Evolutionary conservation across 768 basidiomycete genomes (phyloP), one percentile per base, ranked within the genome.

Genomic region (Nidularia pulvinata): DNA sequence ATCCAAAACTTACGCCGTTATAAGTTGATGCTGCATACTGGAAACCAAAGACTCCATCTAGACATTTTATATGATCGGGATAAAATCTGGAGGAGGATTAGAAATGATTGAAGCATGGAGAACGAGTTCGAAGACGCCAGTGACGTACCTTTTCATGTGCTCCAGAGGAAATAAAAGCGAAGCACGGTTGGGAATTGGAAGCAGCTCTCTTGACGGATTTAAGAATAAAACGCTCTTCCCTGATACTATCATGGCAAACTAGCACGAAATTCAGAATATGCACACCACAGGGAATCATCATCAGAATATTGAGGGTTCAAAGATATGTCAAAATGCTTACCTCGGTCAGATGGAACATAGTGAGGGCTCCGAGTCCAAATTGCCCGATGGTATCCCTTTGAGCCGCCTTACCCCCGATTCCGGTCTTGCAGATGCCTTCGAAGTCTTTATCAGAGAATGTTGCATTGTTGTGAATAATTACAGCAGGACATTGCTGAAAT

Each of bases 321-420:
- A 25, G 25, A 19, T 36, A 43, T 35, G 9, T 22, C 9, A 44
- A 10, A 4, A 32, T 9, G 48, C 68, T 49, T 48, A 81, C 81
- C 64, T 82, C 80, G 0, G 77, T 73, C 49, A 82, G 73, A 55
- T 81, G 78, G 53, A 76, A 84, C 71, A 82, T 77, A 0, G 79
- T 75, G 4, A 83, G 64, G 11, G 76, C 77, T 6, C 82, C 82
- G 6, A 77, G 65, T 5, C 82, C 82, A 61, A 81, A 83, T 50
- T 75, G 73, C 0, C 82, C 82, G 37, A 82, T 82, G 1, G 72
- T 74, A 51, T 72, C 72, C 1, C 49, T 54, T 19, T 59, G 59
- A 1, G 57, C 65, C 11, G 59, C 55, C 55, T 84, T 83, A 0
- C 78, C 76, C 3, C 81, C 81, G 14, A 70, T 59, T 1, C 78